These are phyloP conservation scores for Plasmodium knowlesi DNA, from an alignment of 169 alveolate genomes.

Conservation along the genomic window DNA sequence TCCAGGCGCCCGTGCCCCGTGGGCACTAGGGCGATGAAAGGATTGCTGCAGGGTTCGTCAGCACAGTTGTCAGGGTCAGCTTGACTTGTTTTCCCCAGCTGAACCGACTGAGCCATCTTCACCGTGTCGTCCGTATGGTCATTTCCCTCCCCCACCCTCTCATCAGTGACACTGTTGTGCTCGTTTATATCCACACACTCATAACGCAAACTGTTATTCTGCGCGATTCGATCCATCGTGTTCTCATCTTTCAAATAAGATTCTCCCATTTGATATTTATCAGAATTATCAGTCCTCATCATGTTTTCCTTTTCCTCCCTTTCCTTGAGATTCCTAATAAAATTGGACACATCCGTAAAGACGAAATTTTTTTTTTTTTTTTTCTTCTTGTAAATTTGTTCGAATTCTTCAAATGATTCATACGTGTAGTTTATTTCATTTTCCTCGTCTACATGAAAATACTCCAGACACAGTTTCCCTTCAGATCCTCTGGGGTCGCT, in stretches of 20 bases:
- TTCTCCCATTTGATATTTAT: not conserved
- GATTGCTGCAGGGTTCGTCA: not conserved
- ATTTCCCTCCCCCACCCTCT: too few species aligned
- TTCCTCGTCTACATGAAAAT: not conserved
- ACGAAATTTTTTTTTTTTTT: slow-evolving; percentile 28
- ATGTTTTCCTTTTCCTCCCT: not conserved
- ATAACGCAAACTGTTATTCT: not conserved
- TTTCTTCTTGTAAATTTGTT: slow-evolving; percentile 8
- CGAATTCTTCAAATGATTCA: slow-evolving; percentile 38
- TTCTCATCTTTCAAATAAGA: not conserved
- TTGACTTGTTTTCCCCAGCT: not conserved
- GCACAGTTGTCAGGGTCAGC: not conserved
- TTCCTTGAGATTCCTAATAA: slow-evolving; percentile 21
- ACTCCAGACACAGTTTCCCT: slow-evolving; percentile 59
- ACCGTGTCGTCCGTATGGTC: too few species aligned
- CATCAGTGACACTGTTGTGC: not conserved
- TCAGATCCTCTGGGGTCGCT: slow-evolving; percentile 65
- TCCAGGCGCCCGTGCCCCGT: not conserved
- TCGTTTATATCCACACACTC: not conserved
- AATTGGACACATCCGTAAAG: slow-evolving; percentile 60
- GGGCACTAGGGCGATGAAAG: not conserved
- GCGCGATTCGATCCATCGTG: not conserved
- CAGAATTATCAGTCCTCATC: not conserved
- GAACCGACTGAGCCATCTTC: too few species aligned
- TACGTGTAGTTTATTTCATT: slow-evolving; percentile 7